These are phyloP conservation scores for Kuraishia molischiana DNA, from an alignment of 805 yeast genomes.

Conservation along the genomic window DNA sequence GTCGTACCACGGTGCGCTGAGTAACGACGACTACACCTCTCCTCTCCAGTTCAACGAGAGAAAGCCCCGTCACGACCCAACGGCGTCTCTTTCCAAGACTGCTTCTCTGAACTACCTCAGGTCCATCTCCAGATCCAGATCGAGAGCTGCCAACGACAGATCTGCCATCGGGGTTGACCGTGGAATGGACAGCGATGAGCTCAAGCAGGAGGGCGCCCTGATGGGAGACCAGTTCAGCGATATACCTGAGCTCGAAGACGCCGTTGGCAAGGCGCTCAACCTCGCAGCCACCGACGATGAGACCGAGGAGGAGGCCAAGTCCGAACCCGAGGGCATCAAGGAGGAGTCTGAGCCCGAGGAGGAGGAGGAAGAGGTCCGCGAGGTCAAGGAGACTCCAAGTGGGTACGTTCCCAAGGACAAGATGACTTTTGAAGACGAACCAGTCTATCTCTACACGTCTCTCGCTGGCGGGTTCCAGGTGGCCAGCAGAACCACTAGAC, in stretches of 20 bases:
- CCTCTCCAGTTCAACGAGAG: slow-evolving; percentile 29
- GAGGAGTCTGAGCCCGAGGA: slow-evolving; percentile 1
- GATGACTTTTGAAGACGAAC: slow-evolving; percentile 35
- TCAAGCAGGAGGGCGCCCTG: slow-evolving; percentile 49
- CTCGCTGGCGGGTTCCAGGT: slow-evolving; percentile 82
- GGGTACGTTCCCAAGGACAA: slow-evolving; percentile 23
- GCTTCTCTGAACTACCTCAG: slow-evolving; percentile 49
- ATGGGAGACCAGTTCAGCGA: slow-evolving; percentile 40
- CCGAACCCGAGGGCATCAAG: background rate
- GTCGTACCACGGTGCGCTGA: slow-evolving; percentile 53
- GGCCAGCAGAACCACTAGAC: slow-evolving; percentile 64
- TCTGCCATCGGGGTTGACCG: slow-evolving; percentile 19
- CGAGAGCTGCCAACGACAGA: slow-evolving; percentile 31
- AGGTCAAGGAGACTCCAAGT: background rate
- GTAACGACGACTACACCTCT: slow-evolving; percentile 29
- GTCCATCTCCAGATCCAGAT: slow-evolving; percentile 56
- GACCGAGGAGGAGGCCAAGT: slow-evolving; percentile 1
- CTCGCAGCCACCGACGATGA: slow-evolving; percentile 17
- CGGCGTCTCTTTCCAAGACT: slow-evolving; percentile 9
- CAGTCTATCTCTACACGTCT: slow-evolving; percentile 75
- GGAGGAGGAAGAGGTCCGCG: slow-evolving; percentile 2
- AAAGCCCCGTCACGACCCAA: slow-evolving; percentile 28
- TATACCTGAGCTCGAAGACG: slow-evolving; percentile 37
- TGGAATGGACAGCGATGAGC: slow-evolving; percentile 21
- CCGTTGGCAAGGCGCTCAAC: slow-evolving; percentile 36